Base-by-base conservation (phyloP, 1,139 yeast genomes). In the Yamadazyma songkhlaensis region DNA sequence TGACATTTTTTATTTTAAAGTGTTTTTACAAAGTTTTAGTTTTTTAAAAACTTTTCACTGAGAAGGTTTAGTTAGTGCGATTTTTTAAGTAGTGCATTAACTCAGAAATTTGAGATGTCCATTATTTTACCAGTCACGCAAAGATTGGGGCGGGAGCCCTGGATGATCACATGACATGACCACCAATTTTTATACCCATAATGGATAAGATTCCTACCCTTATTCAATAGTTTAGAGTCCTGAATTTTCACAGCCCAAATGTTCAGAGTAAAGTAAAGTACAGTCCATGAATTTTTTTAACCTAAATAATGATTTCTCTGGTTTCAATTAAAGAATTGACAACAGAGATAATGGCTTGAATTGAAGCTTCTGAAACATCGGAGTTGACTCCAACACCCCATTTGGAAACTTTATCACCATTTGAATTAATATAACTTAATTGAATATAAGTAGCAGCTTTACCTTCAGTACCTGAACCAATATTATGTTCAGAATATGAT, bases 331-430 rank as follows among this genome's bases (percentile, higher is more conserved):
- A 57, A 15, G 63, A 49, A 34, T 71, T 70, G 32, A 68, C 62
- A 21, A 66, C 67, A 30, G 74, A 58, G 40, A 70, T 55, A 48
- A 72, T 70, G 40, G 77, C 75, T 47, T 69, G 64, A 45, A 71
- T 62, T 2, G 50, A 47, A 32, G 97, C 95, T 54, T 84, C 88
- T 24, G 95, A 83, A 30, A 89, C 96, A 72, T 92, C 97, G 59
- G 84, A 88, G 57, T 89, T 81, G 43, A 90, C 81, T 54, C 97
- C 97, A 40, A 88, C 89, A 64, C 98, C 97, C 97, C 97, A 90
- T 57, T 79, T 77, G 41, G 67, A 58, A 22, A 68, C 62, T 29
- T 67, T 64, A 36, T 71, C 67, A 26, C 51, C 53, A 34, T 48
- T 49, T 6, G 50, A 42, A 45, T 73, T 72, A 37, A 72, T 72